These are phyloP conservation scores for Saturnispora ahearnii DNA, from an alignment of 805 yeast species.

Conservation along the genomic window DNA sequence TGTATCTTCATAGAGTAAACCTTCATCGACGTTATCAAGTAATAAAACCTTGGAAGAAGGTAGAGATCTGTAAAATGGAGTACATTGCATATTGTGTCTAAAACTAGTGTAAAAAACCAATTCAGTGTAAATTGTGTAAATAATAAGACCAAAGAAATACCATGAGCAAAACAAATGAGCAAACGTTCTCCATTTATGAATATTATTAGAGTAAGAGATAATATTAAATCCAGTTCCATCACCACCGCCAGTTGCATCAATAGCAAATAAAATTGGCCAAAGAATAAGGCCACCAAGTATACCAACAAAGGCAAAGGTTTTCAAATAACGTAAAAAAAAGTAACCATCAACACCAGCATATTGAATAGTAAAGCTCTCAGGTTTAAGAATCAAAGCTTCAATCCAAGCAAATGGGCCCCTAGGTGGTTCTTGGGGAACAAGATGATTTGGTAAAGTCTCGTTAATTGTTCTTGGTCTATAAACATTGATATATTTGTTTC, in stretches of 20 bases:
- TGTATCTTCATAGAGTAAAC: slow-evolving; percentile 35
- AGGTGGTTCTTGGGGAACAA: slow-evolving; percentile 24
- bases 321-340: slow-evolving; percentile 58
- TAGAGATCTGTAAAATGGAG: slow-evolving; percentile 63
- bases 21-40: slow-evolving; percentile 56
- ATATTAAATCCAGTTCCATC: slow-evolving; percentile 50
- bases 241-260: slow-evolving; percentile 64
- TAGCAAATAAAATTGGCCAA: slow-evolving; percentile 66
- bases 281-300: slow-evolving; percentile 44
- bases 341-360: slow-evolving; percentile 71
- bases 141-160: slow-evolving; percentile 57
- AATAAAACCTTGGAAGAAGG: slow-evolving; percentile 65
- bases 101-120: slow-evolving; percentile 60
- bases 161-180: slow-evolving; percentile 74
- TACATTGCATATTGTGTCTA: slow-evolving; percentile 65
- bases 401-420: slow-evolving; percentile 45
- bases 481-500: slow-evolving; percentile 38
- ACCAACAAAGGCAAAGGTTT: slow-evolving; percentile 44
- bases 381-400: slow-evolving; percentile 38
- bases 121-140: slow-evolving; percentile 65
- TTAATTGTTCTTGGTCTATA: slow-evolving; percentile 44
- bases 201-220: slow-evolving; percentile 54
- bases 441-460: slow-evolving; percentile 36
- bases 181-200: slow-evolving; percentile 52
- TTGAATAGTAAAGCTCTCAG: slow-evolving; percentile 56